These are phyloP conservation scores for Myxozyma neotropica DNA, from an alignment of 805 yeast genomes.

Conservation along the genomic window DNA sequence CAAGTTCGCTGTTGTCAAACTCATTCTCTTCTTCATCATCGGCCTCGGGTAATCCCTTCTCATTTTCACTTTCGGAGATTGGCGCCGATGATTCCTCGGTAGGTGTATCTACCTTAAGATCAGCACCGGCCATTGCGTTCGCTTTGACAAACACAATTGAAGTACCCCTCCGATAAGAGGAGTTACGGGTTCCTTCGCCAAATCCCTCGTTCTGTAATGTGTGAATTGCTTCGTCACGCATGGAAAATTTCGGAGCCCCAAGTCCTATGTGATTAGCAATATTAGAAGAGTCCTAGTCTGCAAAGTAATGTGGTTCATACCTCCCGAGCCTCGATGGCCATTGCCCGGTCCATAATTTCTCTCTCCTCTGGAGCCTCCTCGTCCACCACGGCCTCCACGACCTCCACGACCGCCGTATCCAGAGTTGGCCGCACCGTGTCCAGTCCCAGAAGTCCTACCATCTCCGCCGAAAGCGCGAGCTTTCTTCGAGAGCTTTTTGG, in stretches of 20 bases:
- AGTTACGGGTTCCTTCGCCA: neutral
- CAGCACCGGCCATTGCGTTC: neutral
- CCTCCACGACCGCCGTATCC: constrained; percentile 10
- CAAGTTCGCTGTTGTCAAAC: neutral
- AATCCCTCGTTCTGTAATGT: constrained; percentile 1
- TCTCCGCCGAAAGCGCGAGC: neutral
- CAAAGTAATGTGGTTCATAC: neutral
- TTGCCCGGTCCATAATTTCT: too few species aligned
- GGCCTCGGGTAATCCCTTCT: neutral
- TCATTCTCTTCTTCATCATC: constrained; percentile 9
- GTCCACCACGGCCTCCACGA: constrained; percentile 2
- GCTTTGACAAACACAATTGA: constrained; percentile 14
- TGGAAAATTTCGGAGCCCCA: constrained; percentile 11
- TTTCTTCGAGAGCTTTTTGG: neutral
- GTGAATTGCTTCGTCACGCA: constrained; percentile 24
- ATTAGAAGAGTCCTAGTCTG: neutral
- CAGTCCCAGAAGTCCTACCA: neutral
- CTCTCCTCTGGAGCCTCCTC: neutral
- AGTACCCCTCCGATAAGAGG: neutral
- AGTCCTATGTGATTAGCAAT: neutral
- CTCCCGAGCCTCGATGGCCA: too few species aligned
- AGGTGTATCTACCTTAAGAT: neutral
- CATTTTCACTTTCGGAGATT: constrained; percentile 3
- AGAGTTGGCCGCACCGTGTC: neutral
- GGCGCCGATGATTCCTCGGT: neutral